These are phyloP conservation scores for Podospora appendiculata DNA, from an alignment of 495 filamentous ascomycete genomes.

Conservation along the genomic window DNA sequence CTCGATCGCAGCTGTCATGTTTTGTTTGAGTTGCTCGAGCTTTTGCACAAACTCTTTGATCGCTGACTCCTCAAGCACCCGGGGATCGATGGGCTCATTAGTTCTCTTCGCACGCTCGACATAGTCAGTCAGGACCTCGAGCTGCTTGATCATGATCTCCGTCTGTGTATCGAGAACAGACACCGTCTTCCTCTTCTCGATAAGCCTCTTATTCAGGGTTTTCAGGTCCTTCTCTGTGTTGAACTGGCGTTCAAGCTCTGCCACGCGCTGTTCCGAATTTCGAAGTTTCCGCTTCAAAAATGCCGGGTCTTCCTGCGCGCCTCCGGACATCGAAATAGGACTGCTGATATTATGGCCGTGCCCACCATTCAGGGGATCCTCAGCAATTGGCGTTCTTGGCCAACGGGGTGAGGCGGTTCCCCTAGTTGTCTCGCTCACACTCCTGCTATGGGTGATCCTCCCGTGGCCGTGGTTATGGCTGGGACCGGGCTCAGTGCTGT, in stretches of 20 bases:
- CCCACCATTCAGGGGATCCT: constrained; percentile 43
- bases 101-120: constrained; percentile 61
- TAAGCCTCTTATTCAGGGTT: constrained; percentile 74
- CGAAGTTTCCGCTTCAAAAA: constrained; percentile 71
- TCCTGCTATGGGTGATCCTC: constrained; percentile 40
- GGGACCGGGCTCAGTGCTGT: constrained; percentile 52
- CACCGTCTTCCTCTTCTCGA: constrained; percentile 92
- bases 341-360: constrained; percentile 62
- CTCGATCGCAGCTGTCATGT: constrained; percentile 70
- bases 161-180: constrained; percentile 91
- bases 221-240: constrained; percentile 71
- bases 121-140: constrained; percentile 69
- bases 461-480: constrained; percentile 15
- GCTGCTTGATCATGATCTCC: constrained; percentile 88
- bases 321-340: constrained; percentile 54
- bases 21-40: constrained; percentile 77
- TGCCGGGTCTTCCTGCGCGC: constrained; percentile 56
- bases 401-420: constrained; percentile 51
- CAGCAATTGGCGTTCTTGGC: constrained; percentile 67
- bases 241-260: constrained; percentile 71
- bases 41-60: constrained; percentile 83
- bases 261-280: constrained; percentile 69
- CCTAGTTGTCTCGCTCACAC: constrained; percentile 50
- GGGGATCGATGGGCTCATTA: constrained; percentile 63
- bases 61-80: constrained; percentile 73